Conservation (phyloP, 2,329 filamentous ascomycete species). For the Zasmidium citrigriseum region DNA sequence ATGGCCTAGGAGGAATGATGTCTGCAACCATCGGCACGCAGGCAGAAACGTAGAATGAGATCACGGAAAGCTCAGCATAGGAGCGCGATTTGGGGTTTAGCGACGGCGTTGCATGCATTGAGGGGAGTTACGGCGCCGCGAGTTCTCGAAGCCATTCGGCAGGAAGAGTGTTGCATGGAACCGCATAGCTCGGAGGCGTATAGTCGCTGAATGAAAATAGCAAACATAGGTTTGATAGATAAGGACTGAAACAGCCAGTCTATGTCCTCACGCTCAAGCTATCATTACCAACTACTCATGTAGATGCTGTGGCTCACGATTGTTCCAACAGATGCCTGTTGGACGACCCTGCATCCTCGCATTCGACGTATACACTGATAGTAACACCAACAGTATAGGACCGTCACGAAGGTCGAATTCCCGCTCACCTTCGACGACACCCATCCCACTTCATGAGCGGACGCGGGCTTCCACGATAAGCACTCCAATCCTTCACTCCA, state of each 20-base stretch:
- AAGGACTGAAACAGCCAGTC: constrained; percentile 2
- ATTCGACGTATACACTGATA: not conserved
- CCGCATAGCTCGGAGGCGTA: not conserved
- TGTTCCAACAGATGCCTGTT: not conserved
- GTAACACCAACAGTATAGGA: not conserved
- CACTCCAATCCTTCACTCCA: too few relatives aligned
- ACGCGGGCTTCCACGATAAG: too few relatives aligned
- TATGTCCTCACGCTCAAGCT: not conserved
- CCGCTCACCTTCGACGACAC: not conserved
- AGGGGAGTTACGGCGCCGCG: not conserved
- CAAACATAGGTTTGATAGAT: not conserved
- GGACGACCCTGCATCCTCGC: not conserved
- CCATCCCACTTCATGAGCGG: too few relatives aligned
- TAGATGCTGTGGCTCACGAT: not conserved
- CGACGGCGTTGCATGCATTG: constrained; percentile 1
- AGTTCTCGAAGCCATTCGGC: not conserved
- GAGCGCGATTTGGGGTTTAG: not conserved
- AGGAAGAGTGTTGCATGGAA: not conserved
- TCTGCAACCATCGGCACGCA: not conserved
- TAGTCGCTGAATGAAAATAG: not conserved
- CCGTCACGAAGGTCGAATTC: too few relatives aligned
- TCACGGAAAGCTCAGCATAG: not conserved
- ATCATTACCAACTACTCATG: not conserved
- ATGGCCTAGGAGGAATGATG: constrained; percentile 23
- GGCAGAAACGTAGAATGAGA: not conserved